Conservation (phyloP, 345 rosid species). For the Sisymbrium irio region DNA sequence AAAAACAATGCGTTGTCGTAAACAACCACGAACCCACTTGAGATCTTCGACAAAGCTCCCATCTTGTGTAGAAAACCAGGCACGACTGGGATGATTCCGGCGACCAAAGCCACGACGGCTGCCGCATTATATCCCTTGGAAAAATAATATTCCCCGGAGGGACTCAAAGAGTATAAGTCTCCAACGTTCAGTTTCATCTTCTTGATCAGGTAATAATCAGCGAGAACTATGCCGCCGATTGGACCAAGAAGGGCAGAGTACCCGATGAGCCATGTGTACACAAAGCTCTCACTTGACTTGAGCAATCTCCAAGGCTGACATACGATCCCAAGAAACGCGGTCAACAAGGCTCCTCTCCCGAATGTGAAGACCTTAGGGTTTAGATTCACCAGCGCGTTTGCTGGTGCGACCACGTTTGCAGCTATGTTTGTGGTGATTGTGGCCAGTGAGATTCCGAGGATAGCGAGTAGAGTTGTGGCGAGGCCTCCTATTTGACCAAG, state of each 20-base stretch:
- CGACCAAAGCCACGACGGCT: constrained; percentile 53
- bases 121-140: constrained; percentile 62
- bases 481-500: constrained; percentile 72
- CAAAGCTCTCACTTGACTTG: constrained; percentile 88
- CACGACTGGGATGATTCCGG: constrained; percentile 76
- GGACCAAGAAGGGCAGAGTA: constrained; percentile 92
- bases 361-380: constrained; percentile 80
- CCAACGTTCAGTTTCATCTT: constrained; percentile 41
- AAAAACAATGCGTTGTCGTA: constrained; percentile 93
- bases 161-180: constrained; percentile 61
- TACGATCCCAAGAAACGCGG: constrained; percentile 77
- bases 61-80: constrained; percentile 82
- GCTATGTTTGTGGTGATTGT: constrained; percentile 90
- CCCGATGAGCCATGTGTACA: constrained; percentile 88
- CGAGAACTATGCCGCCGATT: constrained; percentile 67
- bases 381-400: constrained; percentile 86
- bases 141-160: constrained; percentile 61
- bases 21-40: constrained; percentile 44
- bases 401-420: constrained; percentile 91
- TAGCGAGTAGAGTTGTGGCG: constrained; percentile 55
- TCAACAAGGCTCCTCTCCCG: constrained; percentile 72
- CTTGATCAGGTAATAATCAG: constrained; percentile 72
- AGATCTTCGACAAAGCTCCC: constrained; percentile 44
- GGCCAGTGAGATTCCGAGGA: constrained; percentile 77
- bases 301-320: constrained; percentile 92